A percentile compares a stretch with the other conserved stretches of the same genome.
These are phyloP conservation scores for Calonectria pauciramosa DNA, from an alignment of 2,329 filamentous ascomycete genomes.

Conservation along the genomic window DNA sequence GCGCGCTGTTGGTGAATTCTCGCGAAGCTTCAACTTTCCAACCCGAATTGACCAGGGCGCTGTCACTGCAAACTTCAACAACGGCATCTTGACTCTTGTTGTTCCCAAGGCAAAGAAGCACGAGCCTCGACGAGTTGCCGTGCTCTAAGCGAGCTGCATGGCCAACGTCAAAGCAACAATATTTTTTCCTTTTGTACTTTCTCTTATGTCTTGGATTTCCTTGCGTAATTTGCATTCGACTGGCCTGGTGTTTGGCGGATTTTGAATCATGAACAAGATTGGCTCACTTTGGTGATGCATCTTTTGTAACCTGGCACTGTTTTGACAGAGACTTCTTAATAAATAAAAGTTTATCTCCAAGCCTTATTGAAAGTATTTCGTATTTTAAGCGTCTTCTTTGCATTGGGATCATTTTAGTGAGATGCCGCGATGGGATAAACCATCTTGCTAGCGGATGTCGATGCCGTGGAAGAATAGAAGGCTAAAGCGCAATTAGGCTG, in stretches of 20 bases:
- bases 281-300: background rate
- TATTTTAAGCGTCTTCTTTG: too few relatives aligned
- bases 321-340: too few relatives aligned
- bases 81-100: constrained; percentile 74
- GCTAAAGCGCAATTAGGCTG: background rate
- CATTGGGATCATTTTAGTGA: too few relatives aligned
- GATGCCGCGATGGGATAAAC: background rate
- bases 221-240: constrained; percentile 24
- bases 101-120: constrained; percentile 78
- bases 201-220: background rate
- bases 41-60: constrained; percentile 71
- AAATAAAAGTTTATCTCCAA: background rate
- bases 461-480: background rate
- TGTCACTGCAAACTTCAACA: constrained; percentile 73
- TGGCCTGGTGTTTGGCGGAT: constrained; percentile 34
- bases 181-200: background rate
- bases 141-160: constrained; percentile 57
- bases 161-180: background rate
- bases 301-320: background rate
- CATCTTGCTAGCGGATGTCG: background rate
- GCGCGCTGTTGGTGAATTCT: constrained; percentile 76
- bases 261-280: constrained; percentile 12
- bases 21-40: constrained; percentile 78
- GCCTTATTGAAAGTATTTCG: background rate
- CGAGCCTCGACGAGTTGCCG: constrained; percentile 67